Conservation (phyloP, 2,329 filamentous ascomycete species). For the Pestalotiopsis sp. region DNA sequence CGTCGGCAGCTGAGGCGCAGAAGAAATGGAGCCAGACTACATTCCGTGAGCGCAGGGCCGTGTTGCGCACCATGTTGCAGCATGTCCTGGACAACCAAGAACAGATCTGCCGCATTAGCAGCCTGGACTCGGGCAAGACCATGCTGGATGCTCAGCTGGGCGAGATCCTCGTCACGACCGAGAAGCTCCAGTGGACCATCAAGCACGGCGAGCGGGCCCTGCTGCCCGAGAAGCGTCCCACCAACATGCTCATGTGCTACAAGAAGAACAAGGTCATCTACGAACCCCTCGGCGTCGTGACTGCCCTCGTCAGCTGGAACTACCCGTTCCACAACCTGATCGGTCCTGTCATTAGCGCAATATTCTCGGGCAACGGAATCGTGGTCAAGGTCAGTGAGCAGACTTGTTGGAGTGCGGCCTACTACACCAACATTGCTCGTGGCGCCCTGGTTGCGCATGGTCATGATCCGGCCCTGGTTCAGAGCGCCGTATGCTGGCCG, state of each 20-base stretch:
- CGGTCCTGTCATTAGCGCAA: conserved; percentile 83
- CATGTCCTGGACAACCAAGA: conserved; percentile 89
- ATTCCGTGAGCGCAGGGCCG: conserved; percentile 75
- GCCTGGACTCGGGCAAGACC: conserved; percentile 94
- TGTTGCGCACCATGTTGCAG: conserved; percentile 79
- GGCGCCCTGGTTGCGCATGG: conserved; percentile 82
- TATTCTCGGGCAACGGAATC: conserved; percentile 90
- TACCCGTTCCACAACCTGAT: conserved; percentile 96
- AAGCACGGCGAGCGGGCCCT: conserved; percentile 85
- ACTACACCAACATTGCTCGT: conserved; percentile 79
- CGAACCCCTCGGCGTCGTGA: conserved; percentile 90
- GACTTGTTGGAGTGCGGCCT: conserved; percentile 87
- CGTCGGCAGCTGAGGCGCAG: conserved; percentile 75
- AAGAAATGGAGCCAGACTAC: conserved; percentile 75
- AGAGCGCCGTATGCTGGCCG: conserved; percentile 87
- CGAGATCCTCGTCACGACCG: conserved; percentile 89
- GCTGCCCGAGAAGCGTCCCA: conserved; percentile 71
- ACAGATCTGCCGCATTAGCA: conserved; percentile 81
- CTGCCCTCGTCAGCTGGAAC: conserved; percentile 95
- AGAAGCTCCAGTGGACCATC: conserved; percentile 95
- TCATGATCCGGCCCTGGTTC: conserved; percentile 79
- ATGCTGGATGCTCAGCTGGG: conserved; percentile 92
- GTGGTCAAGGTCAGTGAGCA: conserved; percentile 94
- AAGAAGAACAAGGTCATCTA: conserved; percentile 90
- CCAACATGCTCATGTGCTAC: conserved; percentile 92